Evolutionary conservation across 768 basidiomycete genomes (phyloP), one percentile per base, ranked within the genome.

Genomic region (Cytidiella melzeri): DNA sequence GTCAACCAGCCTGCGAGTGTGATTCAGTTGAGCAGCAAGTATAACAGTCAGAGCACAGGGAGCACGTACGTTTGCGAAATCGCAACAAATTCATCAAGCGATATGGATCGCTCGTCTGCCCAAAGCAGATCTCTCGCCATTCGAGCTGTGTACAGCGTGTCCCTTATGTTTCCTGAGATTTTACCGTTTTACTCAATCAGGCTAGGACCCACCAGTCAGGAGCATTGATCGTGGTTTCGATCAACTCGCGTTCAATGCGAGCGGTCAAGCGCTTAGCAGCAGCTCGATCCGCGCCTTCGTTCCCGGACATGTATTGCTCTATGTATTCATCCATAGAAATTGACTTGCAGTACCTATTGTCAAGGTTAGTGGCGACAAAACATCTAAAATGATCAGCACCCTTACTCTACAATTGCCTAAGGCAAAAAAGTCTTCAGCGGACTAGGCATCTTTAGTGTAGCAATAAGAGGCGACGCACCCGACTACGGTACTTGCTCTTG

Each of bases 121-220:
- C 92, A 98, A n/a, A 99, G 72, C 34, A 99, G 69, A 61, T 96
- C 90, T 45, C 90, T 75, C 12, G 94, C 92, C 87, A 95, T 97
- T 49, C 88, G 81, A 5, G 92, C 93, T 28, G 81, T 82, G 65
- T 87, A 90, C 4, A 96, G 73, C 0, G 91, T 89, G 53, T 95
- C 88, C 93, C 92, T 96, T 40, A 9, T 39, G n/a, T 12, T 26
- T 43, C 45, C 26, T 19, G 34, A 36, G 23, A 45, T 13, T 34
- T 23, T 34, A 28, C 42, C 45, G 3, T 26, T 36, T 6, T 27
- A 9, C 15, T 36, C 28, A 9, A 43, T 12, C 28, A 51, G 21
- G 34, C 7, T 41, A 4, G 23, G 3, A 73, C 76, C 49, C 73
- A 92, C 94, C 96, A 99, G 65, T 97, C 91, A 26, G 89, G 84